Evolutionary conservation across 768 basidiomycete genomes (phyloP), one percentile per base, ranked within the genome.

Genomic region (Phylloporus sp.): DNA sequence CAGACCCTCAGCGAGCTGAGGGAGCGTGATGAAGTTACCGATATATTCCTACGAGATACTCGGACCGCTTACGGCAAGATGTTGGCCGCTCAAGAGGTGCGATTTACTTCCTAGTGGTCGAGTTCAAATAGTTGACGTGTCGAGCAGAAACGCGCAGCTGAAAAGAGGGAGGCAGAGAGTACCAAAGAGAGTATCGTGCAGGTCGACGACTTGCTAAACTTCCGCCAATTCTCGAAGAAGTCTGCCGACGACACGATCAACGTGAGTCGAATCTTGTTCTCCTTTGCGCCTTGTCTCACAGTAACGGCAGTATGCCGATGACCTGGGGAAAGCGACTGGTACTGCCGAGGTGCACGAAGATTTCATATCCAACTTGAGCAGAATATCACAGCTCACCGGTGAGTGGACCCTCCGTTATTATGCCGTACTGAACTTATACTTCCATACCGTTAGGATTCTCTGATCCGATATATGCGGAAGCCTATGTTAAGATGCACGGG

Each of bases 391-490:
- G 63, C 79, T 98, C 33, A 98, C 94, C 36, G 90, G 90, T 85
- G 52, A 47, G 73, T 49, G 33, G 21, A n/a, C 36, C 17, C 15
- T 21, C 32, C 23, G 11, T 18, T 17, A 11, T 33, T 29, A 4
- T 20, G 20, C 32, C 14, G 31, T 6, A 13, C 9, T 3, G 24
- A 22, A 18, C 21, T 48, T 31, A 40, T 38, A 35, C 26, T 42
- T 40, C 18, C 8, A 32, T 38, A n/a, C 42, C 20, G 27, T 35
- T 56, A 83, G 93, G 95, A 26, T 98, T 98, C 78, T 96, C 94
- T 22, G 96, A 98, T 64, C 91, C 95, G 10, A 91, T 99, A 52
- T 98, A 98, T 58, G 94, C 94, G 8, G 96, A 99, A 65, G 94
- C 95, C 3, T 91, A 90, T 60, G 94, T 98, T 55, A 95, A 93